These are phyloP conservation scores for Paramecium octaurelia DNA, from an alignment of 73 alveolate species.

Conservation along the genomic window DNA sequence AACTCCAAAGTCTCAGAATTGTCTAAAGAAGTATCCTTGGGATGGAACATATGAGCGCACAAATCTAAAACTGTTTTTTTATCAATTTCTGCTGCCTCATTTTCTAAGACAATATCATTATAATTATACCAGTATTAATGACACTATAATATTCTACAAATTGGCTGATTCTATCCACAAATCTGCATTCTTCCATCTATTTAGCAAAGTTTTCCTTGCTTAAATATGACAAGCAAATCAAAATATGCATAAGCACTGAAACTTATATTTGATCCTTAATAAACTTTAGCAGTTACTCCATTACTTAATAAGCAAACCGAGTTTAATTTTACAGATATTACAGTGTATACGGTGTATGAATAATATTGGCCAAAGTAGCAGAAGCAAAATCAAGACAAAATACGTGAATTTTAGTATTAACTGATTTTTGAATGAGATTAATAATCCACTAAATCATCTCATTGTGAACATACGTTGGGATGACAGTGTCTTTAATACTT, in stretches of 20 bases:
- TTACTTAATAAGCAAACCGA: constrained; percentile 76
- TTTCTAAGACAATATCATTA: constrained; percentile 58
- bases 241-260: constrained; percentile 88
- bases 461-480: constrained; percentile 76
- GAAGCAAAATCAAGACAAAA: constrained; percentile 91
- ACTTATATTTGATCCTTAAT: constrained; percentile 79
- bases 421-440: constrained; percentile 65
- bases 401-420: constrained; percentile 78
- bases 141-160: constrained; percentile 89
- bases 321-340: constrained; percentile 81
- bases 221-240: constrained; percentile 88
- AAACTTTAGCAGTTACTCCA: constrained; percentile 54
- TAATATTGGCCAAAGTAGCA: constrained; percentile 93
- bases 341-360: constrained; percentile 85
- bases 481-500: constrained; percentile 89
- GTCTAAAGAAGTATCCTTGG: constrained; percentile 89
- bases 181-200: constrained; percentile 87
- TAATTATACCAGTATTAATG: constrained; percentile 60
- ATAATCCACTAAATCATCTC: constrained; percentile 85
- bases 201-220: constrained; percentile 85
- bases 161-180: constrained; percentile 88
- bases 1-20: constrained; percentile 78
- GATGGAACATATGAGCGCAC: constrained; percentile 93
- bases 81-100: constrained; percentile 88
- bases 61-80: constrained; percentile 91